A percentile compares a stretch with the other conserved stretches of the same genome.
phyloP scores from a whole-genome alignment of 129 eudicot genomes.

The Smallanthus sonchifolius region DNA sequence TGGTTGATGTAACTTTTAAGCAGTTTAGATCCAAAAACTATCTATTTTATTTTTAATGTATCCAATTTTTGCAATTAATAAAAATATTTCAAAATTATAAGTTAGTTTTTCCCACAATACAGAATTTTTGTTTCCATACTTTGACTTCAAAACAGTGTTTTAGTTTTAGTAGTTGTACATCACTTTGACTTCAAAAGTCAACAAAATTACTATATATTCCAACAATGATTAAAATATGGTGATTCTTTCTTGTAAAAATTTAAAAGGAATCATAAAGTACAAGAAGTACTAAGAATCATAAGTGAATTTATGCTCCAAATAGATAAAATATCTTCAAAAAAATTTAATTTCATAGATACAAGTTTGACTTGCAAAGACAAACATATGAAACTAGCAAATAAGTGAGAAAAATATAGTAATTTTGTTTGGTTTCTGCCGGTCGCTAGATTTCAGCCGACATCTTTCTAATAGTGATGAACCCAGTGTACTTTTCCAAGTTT shows the following conservation, averaged over 20 bases:
- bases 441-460: no score
- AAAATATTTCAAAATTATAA: not conserved
- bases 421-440: no score
- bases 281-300: not conserved
- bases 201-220: not conserved
- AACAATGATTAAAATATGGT: not conserved
- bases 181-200: slow-evolving; percentile 14
- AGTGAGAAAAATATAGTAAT: not conserved
- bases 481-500: no score
- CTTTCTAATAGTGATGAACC: no score
- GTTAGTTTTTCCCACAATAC: not conserved
- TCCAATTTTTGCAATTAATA: not conserved
- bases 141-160: not conserved
- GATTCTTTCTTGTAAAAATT: not conserved
- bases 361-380: not conserved
- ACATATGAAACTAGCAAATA: not conserved
- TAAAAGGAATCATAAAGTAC: not conserved
- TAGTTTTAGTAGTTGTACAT: not conserved
- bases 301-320: not conserved
- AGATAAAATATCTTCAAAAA: not conserved
- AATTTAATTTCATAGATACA: not conserved
- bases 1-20: not conserved
- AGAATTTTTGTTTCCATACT: not conserved
- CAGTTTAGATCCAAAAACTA: not conserved
- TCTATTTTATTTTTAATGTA: no score